Percentiles rank a stretch among this genome's conserved stretches.
These are phyloP conservation scores for Senecio squalidus DNA, from an alignment of 140 eudicot genomes.

Conservation along the genomic window DNA sequence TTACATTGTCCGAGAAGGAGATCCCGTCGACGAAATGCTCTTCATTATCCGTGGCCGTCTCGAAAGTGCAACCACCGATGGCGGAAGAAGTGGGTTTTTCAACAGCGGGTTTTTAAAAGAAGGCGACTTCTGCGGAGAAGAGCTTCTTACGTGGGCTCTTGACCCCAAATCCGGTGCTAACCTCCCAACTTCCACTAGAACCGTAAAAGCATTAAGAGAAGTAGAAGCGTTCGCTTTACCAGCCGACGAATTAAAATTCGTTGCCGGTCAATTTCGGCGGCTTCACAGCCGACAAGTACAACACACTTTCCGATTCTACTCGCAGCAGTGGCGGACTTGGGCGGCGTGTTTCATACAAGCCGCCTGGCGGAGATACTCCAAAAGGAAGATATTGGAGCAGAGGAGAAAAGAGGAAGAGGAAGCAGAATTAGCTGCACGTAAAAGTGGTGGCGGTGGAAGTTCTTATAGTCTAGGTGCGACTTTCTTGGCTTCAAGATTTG, in stretches of 20 bases:
- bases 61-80: conserved; percentile 82
- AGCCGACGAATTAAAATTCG: conserved; percentile 79
- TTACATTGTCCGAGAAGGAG: conserved; percentile 80
- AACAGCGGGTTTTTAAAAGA: conserved; percentile 70
- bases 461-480: conserved; percentile 81
- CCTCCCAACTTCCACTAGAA: conserved; percentile 81
- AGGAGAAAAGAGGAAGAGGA: conserved; percentile 53
- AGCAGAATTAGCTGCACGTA: conserved; percentile 32
- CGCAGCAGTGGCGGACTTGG: conserved; percentile 93
- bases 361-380: conserved; percentile 76
- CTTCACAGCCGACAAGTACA: conserved; percentile 93
- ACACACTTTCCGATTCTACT: conserved; percentile 85
- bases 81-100: conserved; percentile 90
- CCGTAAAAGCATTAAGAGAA: conserved; percentile 70
- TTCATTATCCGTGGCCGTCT: conserved; percentile 86
- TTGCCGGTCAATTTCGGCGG: conserved; percentile 77
- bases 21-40: conserved; percentile 87
- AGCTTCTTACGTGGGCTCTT: conserved; percentile 85
- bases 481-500: conserved; percentile 75
- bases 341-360: conserved; percentile 90
- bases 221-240: conserved; percentile 82
- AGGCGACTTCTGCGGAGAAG: conserved; percentile 91
- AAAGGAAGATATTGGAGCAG: conserved; percentile 56
- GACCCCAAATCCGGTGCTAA: conserved; percentile 70
- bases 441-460: conserved; percentile 36